These are phyloP conservation scores for Diaporthe ilicicola DNA, from an alignment of 2,329 filamentous ascomycete genomes.

Conservation along the genomic window DNA sequence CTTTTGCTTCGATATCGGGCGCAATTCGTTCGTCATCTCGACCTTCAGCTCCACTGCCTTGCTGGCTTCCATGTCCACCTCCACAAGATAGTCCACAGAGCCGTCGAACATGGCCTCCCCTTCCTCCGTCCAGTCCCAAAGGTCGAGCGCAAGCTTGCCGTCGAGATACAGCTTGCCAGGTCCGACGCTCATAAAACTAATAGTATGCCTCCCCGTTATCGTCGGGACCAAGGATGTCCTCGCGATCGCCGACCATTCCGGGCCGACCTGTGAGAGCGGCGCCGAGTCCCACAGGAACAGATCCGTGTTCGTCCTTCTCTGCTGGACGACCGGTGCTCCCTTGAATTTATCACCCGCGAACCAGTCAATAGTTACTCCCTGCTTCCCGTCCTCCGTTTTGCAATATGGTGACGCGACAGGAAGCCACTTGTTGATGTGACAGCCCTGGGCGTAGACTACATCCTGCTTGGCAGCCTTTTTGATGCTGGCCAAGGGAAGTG, in stretches of 20 bases:
- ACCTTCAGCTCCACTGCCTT: conserved; percentile 68
- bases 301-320: conserved; percentile 70
- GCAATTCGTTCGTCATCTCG: conserved; percentile 73
- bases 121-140: conserved; percentile 75
- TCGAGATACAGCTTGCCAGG: conserved; percentile 69
- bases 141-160: conserved; percentile 66
- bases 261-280: conserved; percentile 65
- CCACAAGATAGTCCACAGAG: conserved; percentile 70
- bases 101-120: conserved; percentile 77
- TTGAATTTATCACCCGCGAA: conserved; percentile 70
- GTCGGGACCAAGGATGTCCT: conserved; percentile 68
- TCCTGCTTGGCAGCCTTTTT: conserved; percentile 61
- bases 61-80: conserved; percentile 66
- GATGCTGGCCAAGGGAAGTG: conserved; percentile 71
- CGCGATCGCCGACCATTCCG: conserved; percentile 70
- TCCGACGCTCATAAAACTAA: conserved; percentile 74
- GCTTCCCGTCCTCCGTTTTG: conserved; percentile 62
- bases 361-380: conserved; percentile 71
- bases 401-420: conserved; percentile 69
- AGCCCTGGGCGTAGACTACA: conserved; percentile 68
- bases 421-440: conserved; percentile 72
- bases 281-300: conserved; percentile 77
- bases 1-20: conserved; percentile 67
- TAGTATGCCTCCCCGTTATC: conserved; percentile 68
- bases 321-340: conserved; percentile 63